Evolutionary conservation across 164 flowering plant species (phyloP).

Genomic region (Vitis rupestris): DNA sequence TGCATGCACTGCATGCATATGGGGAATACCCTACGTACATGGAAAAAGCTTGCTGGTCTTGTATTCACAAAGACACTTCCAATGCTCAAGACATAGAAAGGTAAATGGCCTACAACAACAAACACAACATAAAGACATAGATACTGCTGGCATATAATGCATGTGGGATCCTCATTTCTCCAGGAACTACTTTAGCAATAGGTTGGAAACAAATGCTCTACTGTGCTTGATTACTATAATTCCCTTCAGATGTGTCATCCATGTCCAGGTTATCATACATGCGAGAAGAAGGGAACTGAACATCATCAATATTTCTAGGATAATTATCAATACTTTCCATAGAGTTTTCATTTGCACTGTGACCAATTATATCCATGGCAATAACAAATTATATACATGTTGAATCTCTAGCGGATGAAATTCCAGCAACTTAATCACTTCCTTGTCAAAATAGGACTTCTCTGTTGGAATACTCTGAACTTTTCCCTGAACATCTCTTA

Average conservation of each 20-base stretch:
- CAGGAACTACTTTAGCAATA: conserved; percentile 48
- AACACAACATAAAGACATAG: too few relatives aligned
- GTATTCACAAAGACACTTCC: too few relatives aligned
- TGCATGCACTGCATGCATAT: too few relatives aligned
- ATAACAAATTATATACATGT: conserved; percentile 41
- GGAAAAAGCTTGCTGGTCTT: too few relatives aligned
- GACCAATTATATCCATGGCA: conserved; percentile 90
- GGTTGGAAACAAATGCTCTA: conserved; percentile 81
- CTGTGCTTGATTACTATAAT: conserved; percentile 88
- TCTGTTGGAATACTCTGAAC: conserved; percentile 45
- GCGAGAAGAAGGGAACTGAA: too few relatives aligned
- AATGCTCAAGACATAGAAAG: too few relatives aligned
- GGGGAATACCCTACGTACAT: too few relatives aligned
- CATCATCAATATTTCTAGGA: conserved; percentile 48
- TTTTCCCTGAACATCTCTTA: conserved; percentile 53
- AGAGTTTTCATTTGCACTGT: conserved; percentile 28
- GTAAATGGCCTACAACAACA: too few relatives aligned
- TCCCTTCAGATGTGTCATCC: conserved; percentile 33
- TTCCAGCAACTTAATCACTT: conserved; percentile 39
- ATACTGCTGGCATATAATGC: too few relatives aligned
- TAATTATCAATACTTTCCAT: conserved; percentile 96
- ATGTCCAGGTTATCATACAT: too few relatives aligned
- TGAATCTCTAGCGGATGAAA: conserved; percentile 54
- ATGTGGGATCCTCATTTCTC: conserved; percentile 58
- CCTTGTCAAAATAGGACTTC: conserved; percentile 47